Evolutionary conservation across 805 yeast species (phyloP).

Genomic region (Dipodascopsis uninucleata): DNA sequence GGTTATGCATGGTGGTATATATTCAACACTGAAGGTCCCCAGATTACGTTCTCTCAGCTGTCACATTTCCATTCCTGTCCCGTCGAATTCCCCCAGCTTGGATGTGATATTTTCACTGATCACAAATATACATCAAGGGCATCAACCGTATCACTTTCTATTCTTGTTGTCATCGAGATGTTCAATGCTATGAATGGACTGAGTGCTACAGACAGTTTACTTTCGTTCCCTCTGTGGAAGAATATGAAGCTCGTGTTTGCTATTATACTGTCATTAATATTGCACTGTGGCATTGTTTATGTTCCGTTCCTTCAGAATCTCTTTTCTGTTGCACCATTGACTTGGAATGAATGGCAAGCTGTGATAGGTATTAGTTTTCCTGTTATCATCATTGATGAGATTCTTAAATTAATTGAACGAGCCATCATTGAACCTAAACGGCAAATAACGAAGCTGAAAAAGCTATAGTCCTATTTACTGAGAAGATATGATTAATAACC

Average conservation of each 20-base stretch:
- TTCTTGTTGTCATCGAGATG: conserved; percentile 43
- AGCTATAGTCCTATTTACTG: no score
- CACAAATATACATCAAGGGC: conserved; percentile 33
- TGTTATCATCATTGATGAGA: conserved; percentile 40
- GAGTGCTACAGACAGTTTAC: conserved; percentile 40
- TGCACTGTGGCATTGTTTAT: conserved; percentile 39
- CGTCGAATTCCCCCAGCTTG: conserved; percentile 30
- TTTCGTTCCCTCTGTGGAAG: conserved; percentile 41
- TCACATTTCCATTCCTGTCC: conserved; percentile 40
- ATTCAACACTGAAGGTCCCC: conserved; percentile 39
- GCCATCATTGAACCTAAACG: conserved; percentile 13
- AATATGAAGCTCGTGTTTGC: conserved; percentile 41
- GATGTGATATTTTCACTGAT: conserved; percentile 38
- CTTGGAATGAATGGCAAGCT: conserved; percentile 39
- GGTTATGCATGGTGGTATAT: conserved; percentile 44
- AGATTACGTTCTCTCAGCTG: conserved; percentile 36
- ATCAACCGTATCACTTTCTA: conserved; percentile 42
- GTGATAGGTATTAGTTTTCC: conserved; percentile 38
- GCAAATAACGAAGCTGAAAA: no score
- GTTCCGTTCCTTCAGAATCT: conserved; percentile 37
- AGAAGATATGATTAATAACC: no score
- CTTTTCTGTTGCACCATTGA: conserved; percentile 38
- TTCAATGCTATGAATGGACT: conserved; percentile 42
- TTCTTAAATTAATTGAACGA: conserved; percentile 39
- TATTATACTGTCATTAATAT: conserved; percentile 37